Conservation (phyloP, 2,329 filamentous ascomycete genomes). For the Colletotrichum lindemuthianum region DNA sequence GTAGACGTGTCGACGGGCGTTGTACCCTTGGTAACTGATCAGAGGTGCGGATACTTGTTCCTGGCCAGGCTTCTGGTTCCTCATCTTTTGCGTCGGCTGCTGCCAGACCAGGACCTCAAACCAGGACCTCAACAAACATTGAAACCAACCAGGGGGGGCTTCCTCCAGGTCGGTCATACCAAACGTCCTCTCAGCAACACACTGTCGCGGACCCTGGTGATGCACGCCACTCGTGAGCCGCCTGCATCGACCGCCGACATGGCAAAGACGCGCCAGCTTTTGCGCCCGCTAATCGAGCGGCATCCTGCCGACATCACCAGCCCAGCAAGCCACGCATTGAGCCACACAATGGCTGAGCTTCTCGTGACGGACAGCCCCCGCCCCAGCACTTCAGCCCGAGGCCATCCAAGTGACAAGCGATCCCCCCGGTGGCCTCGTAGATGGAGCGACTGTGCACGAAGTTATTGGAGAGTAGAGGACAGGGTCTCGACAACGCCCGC, state of each 20-base stretch:
- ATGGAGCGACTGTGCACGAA: background rate
- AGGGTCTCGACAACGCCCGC: slow-evolving; percentile 5
- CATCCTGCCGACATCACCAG: background rate
- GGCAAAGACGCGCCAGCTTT: no score
- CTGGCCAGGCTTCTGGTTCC: background rate
- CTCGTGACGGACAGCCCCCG: no score
- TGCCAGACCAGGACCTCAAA: background rate
- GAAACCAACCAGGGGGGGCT: no score
- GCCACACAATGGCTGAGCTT: no score
- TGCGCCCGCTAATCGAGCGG: background rate
- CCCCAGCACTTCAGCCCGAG: no score
- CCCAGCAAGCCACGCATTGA: slow-evolving; percentile 1
- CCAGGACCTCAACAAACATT: slow-evolving; percentile 1
- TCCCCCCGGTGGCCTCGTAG: background rate
- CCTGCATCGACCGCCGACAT: background rate
- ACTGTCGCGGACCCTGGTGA: background rate
- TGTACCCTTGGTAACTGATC: no score
- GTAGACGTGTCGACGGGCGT: background rate
- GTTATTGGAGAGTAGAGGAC: background rate
- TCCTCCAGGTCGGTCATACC: no score
- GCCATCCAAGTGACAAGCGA: slow-evolving; percentile 11
- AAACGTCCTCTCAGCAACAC: background rate
- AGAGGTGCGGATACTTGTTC: no score
- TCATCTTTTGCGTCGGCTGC: no score
- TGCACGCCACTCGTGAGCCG: background rate